These are phyloP conservation scores for Pseudogymnoascus destructans DNA, from an alignment of 2,329 filamentous ascomycete genomes.

Conservation along the genomic window DNA sequence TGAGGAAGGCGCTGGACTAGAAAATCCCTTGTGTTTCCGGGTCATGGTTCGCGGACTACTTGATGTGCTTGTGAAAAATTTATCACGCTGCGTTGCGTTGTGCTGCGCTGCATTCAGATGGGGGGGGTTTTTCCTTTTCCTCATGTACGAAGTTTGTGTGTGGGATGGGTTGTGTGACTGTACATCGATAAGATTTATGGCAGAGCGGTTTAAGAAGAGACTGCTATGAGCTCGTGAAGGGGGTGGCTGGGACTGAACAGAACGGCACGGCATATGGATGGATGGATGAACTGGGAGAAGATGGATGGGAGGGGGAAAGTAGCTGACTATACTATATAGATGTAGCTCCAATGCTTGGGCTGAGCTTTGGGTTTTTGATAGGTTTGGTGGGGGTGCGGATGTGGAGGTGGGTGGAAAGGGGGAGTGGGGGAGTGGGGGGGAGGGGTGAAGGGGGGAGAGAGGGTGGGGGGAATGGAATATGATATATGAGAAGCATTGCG, in stretches of 20 bases:
- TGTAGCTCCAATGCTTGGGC: not conserved
- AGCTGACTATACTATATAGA: not conserved
- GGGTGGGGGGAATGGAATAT: not conserved
- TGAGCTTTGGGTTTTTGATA: not conserved
- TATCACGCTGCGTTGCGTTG: not conserved
- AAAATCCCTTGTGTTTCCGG: too few species aligned
- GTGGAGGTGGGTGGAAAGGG: not conserved
- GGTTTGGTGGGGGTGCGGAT: not conserved
- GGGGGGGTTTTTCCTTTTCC: not conserved
- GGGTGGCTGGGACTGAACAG: not conserved
- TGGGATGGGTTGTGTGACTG: not conserved
- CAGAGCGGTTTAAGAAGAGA: not conserved
- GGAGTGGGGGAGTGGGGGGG: not conserved
- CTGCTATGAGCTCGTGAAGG: not conserved
- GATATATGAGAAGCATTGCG: not conserved
- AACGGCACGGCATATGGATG: not conserved
- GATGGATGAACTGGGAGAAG: not conserved
- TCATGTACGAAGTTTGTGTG: not conserved
- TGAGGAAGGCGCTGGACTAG: slow-evolving; percentile 40
- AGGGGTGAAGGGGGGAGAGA: not conserved
- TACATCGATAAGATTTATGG: not conserved
- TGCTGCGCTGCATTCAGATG: not conserved
- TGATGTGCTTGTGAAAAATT: not conserved
- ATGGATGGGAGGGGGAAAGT: not conserved
- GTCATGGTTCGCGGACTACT: too few species aligned